Conservation (phyloP, 352 stramenopile species). For the Pythium angustatum region DNA sequence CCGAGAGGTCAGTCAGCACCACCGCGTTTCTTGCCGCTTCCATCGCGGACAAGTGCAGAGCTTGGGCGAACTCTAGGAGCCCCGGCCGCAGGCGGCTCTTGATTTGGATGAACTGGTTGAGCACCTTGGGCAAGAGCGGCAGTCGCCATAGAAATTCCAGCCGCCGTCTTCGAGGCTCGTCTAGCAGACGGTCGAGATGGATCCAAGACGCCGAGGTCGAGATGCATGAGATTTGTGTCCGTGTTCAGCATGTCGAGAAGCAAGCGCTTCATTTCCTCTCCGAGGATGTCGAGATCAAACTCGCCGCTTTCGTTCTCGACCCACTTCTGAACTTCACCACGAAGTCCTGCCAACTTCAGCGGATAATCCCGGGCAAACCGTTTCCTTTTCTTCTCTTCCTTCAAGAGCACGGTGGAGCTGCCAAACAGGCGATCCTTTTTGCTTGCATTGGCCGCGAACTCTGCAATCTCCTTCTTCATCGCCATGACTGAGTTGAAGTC, state of each 20-base stretch:
- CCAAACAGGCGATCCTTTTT: slow-evolving; percentile 76
- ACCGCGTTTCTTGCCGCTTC: slow-evolving; percentile 34
- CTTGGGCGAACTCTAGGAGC: slow-evolving; percentile 39
- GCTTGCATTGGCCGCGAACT: slow-evolving; percentile 73
- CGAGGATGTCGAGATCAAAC: slow-evolving; percentile 72
- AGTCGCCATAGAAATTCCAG: neutral
- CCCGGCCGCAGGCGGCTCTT: slow-evolving; percentile 13
- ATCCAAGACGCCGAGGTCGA: slow-evolving; percentile 63
- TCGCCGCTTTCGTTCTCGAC: slow-evolving; percentile 68
- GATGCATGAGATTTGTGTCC: slow-evolving; percentile 81
- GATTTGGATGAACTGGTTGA: slow-evolving; percentile 12
- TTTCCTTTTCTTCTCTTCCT: slow-evolving; percentile 81
- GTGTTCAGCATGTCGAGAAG: slow-evolving; percentile 83
- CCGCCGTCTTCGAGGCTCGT: slow-evolving; percentile 26
- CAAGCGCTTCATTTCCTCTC: slow-evolving; percentile 69
- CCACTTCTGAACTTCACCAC: slow-evolving; percentile 76
- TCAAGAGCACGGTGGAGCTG: slow-evolving; percentile 65
- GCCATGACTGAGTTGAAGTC: slow-evolving; percentile 66
- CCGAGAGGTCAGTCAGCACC: slow-evolving; percentile 31
- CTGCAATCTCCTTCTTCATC: slow-evolving; percentile 74
- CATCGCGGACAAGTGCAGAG: slow-evolving; percentile 35
- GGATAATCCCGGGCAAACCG: slow-evolving; percentile 72
- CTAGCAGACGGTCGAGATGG: slow-evolving; percentile 36
- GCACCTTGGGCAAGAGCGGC: neutral
- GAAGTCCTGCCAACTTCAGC: slow-evolving; percentile 45